A percentile compares a stretch with the other conserved stretches of the same genome.
Conservation (phyloP, 176 grass and related monocot genomes). For the Triticum monococcum region DNA sequence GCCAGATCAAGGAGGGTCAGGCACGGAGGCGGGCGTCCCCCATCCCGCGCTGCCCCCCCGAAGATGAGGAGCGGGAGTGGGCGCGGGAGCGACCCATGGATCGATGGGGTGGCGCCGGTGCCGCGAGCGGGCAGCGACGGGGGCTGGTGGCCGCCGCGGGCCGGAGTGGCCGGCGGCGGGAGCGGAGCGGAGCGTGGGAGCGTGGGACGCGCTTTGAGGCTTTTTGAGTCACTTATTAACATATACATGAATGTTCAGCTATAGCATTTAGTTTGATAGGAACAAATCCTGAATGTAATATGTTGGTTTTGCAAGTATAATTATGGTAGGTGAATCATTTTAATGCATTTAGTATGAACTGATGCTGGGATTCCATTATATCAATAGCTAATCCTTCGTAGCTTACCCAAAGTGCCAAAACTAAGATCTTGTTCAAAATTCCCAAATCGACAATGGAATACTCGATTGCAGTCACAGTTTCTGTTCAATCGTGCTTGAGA, state of each 20-base stretch:
- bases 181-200: no score
- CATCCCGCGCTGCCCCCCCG: no score
- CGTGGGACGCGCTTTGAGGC: no score
- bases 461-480: not conserved
- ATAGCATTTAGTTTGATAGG: not conserved
- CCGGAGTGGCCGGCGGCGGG: no score
- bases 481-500: not conserved
- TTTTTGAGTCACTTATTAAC: no score
- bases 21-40: no score
- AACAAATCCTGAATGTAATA: not conserved
- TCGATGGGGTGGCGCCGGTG: no score
- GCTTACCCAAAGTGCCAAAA: not conserved
- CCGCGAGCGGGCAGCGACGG: no score
- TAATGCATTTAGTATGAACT: not conserved
- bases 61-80: no score
- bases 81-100: no score
- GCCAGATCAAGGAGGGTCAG: no score
- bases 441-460: not conserved
- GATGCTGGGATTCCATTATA: not conserved
- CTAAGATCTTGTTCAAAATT: not conserved
- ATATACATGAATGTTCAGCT: not conserved
- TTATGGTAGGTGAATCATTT: not conserved
- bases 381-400: not conserved
- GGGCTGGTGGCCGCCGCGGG: no score
- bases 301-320: not conserved